Percentiles rank a stretch among this genome's conserved stretches.
Conservation (phyloP, 371 early-diverging fungal species). For the Ordospora pajunii region DNA sequence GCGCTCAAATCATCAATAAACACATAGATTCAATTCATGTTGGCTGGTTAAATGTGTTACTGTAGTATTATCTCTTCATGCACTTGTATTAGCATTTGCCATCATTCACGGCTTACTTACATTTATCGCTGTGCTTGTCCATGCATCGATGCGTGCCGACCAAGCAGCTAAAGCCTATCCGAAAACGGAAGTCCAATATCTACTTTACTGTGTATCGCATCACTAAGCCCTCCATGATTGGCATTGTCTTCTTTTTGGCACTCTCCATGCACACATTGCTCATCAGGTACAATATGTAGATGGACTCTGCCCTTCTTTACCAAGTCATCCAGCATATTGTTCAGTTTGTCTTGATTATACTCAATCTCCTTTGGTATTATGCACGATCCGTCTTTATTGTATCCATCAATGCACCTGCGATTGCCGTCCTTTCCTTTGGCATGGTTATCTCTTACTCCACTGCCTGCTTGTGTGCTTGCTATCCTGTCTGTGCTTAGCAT, state of each 20-base stretch:
- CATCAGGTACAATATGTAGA: slow-evolving; percentile 1
- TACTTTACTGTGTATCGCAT: background rate
- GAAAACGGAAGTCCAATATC: slow-evolving; percentile 11
- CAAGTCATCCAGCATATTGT: background rate
- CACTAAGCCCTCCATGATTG: background rate
- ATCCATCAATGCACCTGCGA: background rate
- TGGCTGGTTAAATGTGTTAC: no score
- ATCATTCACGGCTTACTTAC: no score
- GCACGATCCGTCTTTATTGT: background rate
- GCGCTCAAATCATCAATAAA: no score
- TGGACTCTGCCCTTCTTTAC: background rate
- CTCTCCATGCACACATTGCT: background rate
- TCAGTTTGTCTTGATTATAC: background rate
- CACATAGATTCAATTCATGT: no score
- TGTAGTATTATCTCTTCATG: no score
- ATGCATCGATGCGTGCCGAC: no score
- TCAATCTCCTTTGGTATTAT: background rate
- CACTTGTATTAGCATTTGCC: no score
- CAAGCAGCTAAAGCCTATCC: background rate
- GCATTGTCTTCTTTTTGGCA: background rate
- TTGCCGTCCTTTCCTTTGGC: background rate
- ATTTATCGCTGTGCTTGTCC: no score
- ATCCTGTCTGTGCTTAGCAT: background rate
- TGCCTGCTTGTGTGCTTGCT: background rate
- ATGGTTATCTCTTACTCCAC: background rate